Base-by-base conservation (phyloP, 2,329 filamentous ascomycete genomes). In the Stagonosporopsis vannaccii region DNA sequence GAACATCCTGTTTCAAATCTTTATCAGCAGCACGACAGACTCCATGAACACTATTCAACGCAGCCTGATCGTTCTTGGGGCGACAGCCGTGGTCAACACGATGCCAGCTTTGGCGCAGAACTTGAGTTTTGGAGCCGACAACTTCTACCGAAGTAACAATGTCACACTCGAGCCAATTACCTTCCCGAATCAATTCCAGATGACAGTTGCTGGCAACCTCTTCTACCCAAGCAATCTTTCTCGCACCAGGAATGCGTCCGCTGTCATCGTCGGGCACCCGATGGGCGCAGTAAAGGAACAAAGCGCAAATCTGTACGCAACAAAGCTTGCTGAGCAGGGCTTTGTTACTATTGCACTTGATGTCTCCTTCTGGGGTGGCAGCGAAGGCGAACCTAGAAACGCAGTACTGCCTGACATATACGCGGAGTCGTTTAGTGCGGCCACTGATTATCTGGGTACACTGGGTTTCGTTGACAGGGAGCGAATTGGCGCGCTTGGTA, bases 281-380 rank as follows among this genome's bases (percentile, higher is more conserved):
- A 65, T 69, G 60, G 69, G 70, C 8, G 68, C 69, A 3, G 66
- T 71, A 12, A 73, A 73, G 32, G 70, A 73, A 51, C 68, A 73
- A 42, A 68, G 63, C 23, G 67, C 71, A 1, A 72, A 71, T 41
- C 56, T 69, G n/a, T 70, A 71, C 42, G 70, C 70, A n/a, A 69
- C 62, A 0, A 72, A 71, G 53, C 42, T 70, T 25, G 58, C 64
- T 11, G 64, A 71, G 49, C 63, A 66, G 37, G 66, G 69, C 9
- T 70, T 72, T 39, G 58, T 71, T 11, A 61, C 68, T 0, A 37
- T 73, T 2, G 65, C 71, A 2, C 30, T 70, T 12, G 68, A 73
- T 36, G 15, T 59, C 22, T 41, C 68, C 1, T 67, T 59, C 54
- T 71, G 62, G 63, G 71, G 70, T 25, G 61, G 55, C 23, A 71